Base-by-base conservation (phyloP, 2,329 filamentous ascomycete genomes). In the Penicillium sumatraense region DNA sequence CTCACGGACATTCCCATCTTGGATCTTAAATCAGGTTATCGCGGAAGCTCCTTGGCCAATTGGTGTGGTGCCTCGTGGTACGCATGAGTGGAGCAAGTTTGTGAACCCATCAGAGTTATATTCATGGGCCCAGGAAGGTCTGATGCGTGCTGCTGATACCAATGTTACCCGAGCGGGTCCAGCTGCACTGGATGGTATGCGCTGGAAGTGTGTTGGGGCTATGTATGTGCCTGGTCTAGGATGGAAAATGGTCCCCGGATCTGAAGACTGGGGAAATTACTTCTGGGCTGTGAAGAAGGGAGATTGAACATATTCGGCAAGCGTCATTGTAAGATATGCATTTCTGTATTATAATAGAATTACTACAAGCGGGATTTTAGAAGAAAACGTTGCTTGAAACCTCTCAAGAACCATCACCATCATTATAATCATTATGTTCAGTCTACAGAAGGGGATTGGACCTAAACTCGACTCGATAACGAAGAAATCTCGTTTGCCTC, bases 51-150 rank as follows among this genome's bases (percentile, higher is more conserved):
- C 54, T 67, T 96, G 71, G 75, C 69, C 77, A 3, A 71, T 80
- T 33, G 82, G 90, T 5, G 91, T 98, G 58, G 95, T 99, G 53
- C 95, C 95, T 9, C 85, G 84, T 61, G 95, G 95, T 1, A 99
- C 95, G 44, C 95, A 99, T 76, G 92, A 97, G 73, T 99, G 95
- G 95, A 82, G 82, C 59, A 96, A 98, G 78, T 99, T 98, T 76
- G 88, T 99, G 63, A 95, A 97, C 70, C 89, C 90, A 60, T 80
- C 84, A 13, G 93, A 98, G 80, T 73, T 76, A 40, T 58, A 71
- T 33, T 71, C 68, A 20, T 79, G 76, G 75, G 69, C 72, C 33
- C 68, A 72, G 56, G 69, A 75, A 52, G 74, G 69, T 1, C 54
- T 76, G 68, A 78, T 82, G 63, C 76, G 72, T 80, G 83, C 71